Base-by-base conservation (phyloP, 2,329 filamentous ascomycete genomes). In the Epichloe baconii region DNA sequence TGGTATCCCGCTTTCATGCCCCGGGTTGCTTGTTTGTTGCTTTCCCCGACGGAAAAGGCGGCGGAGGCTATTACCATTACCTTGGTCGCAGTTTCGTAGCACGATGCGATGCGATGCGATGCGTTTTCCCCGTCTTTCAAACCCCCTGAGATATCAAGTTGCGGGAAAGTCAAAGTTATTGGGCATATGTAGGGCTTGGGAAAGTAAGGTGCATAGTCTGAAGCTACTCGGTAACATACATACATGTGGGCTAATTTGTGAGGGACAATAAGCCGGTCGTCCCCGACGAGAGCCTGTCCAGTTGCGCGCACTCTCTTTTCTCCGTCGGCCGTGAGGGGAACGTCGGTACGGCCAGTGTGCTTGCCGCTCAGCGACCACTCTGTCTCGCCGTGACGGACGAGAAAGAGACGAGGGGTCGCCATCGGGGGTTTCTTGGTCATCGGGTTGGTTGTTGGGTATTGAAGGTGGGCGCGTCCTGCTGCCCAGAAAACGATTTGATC, bases 331-430 rank as follows among this genome's bases (percentile, higher is more conserved):
- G 90, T 96, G 38, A 96, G 74, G 1, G 88, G 83, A 4, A 97
- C 86, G 62, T 97, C 90, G n/a, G 86, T 86, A 31, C 73, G 76
- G 48, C 89, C 86, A 0, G 91, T 97, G 69, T 96, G 88, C 49
- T 82, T 78, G 51, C 88, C 90, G 58, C 85, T 85, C 46, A 95
- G 80, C 5, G 87, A 94, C 90, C 90, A 97, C 72, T 95, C 88
- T 4, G 90, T 97, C 72, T 96, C 88, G 69, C 90, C 91, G 64
- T 96, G 90, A 59, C 90, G 87, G 65, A 89, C 71, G 58, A 93
- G 80, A 72, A 91, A 91, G 64, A 87, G 82, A 49, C 86, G 78
- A 2, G 87, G 86, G 2, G 83, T 80, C 21, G 62, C 53, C 63
- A 64, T 64, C 31, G 19, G 40, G 19, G 14, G 17, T 3, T 26